Evolutionary conservation across 2,329 filamentous ascomycete genomes (phyloP), one percentile per base, ranked within the genome.

Genomic region (Aphanocladium album): DNA sequence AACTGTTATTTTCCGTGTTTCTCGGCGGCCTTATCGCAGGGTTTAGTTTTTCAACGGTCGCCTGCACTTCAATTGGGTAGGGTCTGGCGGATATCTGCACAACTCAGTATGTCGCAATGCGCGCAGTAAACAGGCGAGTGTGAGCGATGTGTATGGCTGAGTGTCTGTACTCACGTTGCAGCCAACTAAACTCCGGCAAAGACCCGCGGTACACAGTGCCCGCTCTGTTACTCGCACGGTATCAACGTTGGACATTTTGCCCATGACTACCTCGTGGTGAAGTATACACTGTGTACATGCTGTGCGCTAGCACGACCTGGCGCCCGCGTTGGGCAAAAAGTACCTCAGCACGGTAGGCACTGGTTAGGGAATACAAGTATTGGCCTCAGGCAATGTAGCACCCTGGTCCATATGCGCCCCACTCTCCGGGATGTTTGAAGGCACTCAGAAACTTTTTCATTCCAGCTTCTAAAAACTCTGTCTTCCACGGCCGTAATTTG

Each of bases 391-490:
- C 9, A 35, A 6, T 2, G 8, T 17, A 3, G 25, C 30, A 33
- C n/a, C 27, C n/a, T 17, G 11, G 9, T 33, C 37, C 25, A 35
- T 30, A 5, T 19, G 16, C 23, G 39, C 43, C 25, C 43, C 43
- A 50, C 33, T 17, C 23, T 33, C 43, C 21, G 7, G 25, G 25
- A 30, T 47, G 5, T 25, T 47, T 41, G 47, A 17, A 16, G 12
- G 27, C 33, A 14, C 12, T 14, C 30, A 56, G 54, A 62, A 62
- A 62, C 54, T 62, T 62, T 62, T 59, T 58, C 27, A 19, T 39
- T 27, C 41, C 16, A 47, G 16, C 19, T 39, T 50, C 45, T 49
- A 30, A 27, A 21, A 23, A 14, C 43, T 25, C 25, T 27, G 27
- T 7, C 35, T 41, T 46, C 33, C 23, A 45, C 41, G 16, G 19